Percentiles rank a stretch among this genome's conserved stretches.
phyloP scores from a whole-genome alignment of 441 rosid species.

The Pelargonium cotyledonis region DNA sequence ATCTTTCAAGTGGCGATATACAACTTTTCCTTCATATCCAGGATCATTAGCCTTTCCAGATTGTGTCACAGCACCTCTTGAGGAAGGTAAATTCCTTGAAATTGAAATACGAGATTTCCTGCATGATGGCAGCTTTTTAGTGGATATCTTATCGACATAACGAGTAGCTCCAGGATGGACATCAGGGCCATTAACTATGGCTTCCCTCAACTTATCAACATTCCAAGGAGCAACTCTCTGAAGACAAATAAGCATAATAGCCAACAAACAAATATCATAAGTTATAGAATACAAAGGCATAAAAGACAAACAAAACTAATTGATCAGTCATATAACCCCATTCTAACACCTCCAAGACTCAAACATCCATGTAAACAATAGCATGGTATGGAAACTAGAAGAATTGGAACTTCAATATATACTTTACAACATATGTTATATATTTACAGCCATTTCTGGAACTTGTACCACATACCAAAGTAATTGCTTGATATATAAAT shows the following conservation, averaged over 20 bases:
- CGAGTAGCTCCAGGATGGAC: constrained; percentile 91
- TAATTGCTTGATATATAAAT: too few relatives aligned
- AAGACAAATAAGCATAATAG: constrained; percentile 17
- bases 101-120: constrained; percentile 59
- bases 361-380: too few relatives aligned
- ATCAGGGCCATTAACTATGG: constrained; percentile 81
- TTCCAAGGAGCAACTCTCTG: constrained; percentile 97
- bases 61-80: constrained; percentile 65
- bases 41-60: constrained; percentile 53
- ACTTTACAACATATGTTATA: too few relatives aligned
- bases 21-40: constrained; percentile 76
- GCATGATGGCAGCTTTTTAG: constrained; percentile 41
- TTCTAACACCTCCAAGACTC: too few relatives aligned
- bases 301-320: neutral
- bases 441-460: too few relatives aligned
- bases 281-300: neutral
- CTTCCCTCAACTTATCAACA: constrained; percentile 58
- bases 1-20: constrained; percentile 85
- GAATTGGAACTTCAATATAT: neutral
- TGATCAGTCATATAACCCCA: too few relatives aligned
- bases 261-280: constrained; percentile 5
- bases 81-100: constrained; percentile 70
- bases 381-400: neutral
- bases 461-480: too few relatives aligned
- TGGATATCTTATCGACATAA: constrained; percentile 64